A percentile compares a stretch with the other conserved stretches of the same genome.
These are phyloP conservation scores for Alloteropsis angusta DNA, from an alignment of 202 grass and related monocot genomes.

Conservation along the genomic window DNA sequence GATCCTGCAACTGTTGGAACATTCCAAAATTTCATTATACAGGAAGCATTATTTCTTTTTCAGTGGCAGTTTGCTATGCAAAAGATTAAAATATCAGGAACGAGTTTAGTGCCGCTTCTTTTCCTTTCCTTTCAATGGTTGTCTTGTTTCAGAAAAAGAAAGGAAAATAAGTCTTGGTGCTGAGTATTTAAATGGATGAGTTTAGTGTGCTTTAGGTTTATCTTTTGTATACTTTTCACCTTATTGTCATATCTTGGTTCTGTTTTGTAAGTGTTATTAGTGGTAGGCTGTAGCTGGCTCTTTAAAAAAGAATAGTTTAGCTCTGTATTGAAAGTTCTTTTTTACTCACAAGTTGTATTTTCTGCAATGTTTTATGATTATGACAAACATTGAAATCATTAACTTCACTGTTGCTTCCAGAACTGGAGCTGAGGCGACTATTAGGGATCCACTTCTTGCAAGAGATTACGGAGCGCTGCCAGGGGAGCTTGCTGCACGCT, in stretches of 20 bases:
- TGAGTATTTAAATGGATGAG: neutral
- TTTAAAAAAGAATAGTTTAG: neutral
- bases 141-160: neutral
- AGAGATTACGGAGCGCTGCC: constrained; percentile 32
- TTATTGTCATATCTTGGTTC: neutral
- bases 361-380: constrained; percentile 2
- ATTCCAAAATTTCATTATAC: neutral
- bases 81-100: neutral
- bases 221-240: neutral
- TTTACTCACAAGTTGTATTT: neutral
- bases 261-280: neutral
- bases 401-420: constrained; percentile 28
- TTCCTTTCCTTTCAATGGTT: no score
- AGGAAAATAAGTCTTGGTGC: neutral
- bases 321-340: neutral
- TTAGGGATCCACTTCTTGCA: constrained; percentile 23
- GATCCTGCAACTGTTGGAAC: neutral
- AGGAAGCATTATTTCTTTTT: neutral
- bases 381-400: constrained; percentile 2
- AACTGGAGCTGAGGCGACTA: constrained; percentile 14
- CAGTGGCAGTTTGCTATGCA: neutral
- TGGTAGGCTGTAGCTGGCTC: neutral
- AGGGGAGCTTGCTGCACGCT: constrained; percentile 13
- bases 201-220: neutral
- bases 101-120: neutral